Evolutionary conservation across 1,139 yeast genomes (phyloP).

Genomic region (Barnettozyma hawaiiensis): DNA sequence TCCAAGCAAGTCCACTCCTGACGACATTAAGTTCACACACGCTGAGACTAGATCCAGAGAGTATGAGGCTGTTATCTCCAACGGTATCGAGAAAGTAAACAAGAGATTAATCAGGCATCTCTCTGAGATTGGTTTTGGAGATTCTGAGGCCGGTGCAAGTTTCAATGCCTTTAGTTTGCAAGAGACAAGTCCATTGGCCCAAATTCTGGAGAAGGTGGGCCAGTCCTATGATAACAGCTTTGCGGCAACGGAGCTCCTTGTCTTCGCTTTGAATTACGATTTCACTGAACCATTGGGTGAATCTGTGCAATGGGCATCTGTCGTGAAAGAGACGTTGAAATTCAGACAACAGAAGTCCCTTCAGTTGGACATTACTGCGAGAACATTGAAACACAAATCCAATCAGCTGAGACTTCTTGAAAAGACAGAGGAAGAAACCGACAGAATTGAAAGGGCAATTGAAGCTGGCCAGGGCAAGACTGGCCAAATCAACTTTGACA

Average conservation of each 20-base stretch:
- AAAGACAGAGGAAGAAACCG: conserved; percentile 31
- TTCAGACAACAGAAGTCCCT: conserved; percentile 61
- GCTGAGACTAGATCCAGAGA: conserved; percentile 45
- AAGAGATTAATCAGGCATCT: conserved; percentile 59
- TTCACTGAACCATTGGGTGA: conserved; percentile 81
- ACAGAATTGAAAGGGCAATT: conserved; percentile 28
- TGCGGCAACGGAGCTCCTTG: conserved; percentile 54
- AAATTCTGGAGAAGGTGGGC: conserved; percentile 63
- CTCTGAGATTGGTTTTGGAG: conserved; percentile 56
- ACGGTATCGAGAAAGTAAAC: conserved; percentile 58
- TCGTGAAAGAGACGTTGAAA: conserved; percentile 58
- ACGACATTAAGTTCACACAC: conserved; percentile 35
- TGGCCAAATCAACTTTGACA: conserved; percentile 26
- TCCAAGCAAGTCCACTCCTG: conserved; percentile 22
- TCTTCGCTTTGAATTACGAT: conserved; percentile 55
- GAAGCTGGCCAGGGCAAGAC: conserved; percentile 29
- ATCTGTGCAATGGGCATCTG: conserved; percentile 67
- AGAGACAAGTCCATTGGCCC: conserved; percentile 40
- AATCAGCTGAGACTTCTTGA: conserved; percentile 44
- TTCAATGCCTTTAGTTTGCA: conserved; percentile 63
- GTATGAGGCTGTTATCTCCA: conserved; percentile 45
- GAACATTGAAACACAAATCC: conserved; percentile 44
- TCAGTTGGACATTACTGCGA: conserved; percentile 55
- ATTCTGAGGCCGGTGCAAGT: conserved; percentile 28
- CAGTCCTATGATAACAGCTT: conserved; percentile 71